Conservation (phyloP, 2,329 filamentous ascomycete species). For the Colletotrichum endophyticum region DNA sequence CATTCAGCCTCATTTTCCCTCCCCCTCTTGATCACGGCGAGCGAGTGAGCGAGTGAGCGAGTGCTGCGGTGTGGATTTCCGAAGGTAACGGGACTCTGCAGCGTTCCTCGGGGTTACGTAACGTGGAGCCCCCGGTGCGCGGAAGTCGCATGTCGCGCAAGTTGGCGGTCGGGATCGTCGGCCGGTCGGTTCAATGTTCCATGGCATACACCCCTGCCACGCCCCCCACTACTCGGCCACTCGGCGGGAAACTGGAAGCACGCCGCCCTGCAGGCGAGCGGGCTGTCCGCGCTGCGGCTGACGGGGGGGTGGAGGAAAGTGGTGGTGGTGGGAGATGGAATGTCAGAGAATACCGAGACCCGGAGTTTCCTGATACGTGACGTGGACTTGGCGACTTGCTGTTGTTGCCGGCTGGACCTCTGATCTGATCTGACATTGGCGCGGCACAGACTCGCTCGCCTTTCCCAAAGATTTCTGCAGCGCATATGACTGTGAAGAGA, state of each 20-base stretch:
- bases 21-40: neutral
- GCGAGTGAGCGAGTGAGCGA: neutral
- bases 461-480: neutral
- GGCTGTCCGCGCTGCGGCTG: neutral
- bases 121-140: neutral
- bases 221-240: neutral
- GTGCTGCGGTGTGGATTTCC: neutral
- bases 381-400: neutral
- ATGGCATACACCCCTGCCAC: neutral
- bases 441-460: neutral
- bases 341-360: conserved; percentile 1
- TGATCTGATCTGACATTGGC: conserved; percentile 14
- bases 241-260: neutral
- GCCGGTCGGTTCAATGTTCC: conserved; percentile 17
- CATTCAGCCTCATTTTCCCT: neutral
- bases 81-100: neutral
- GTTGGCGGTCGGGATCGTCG: neutral
- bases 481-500: neutral
- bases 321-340: neutral
- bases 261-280: neutral
- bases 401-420: neutral
- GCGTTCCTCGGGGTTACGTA: neutral
- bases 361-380: conserved; percentile 19
- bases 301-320: neutral
- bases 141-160: neutral